phyloP scores from a whole-genome alignment of 306 rosid species.

The Hylodesmum podocarpum region DNA sequence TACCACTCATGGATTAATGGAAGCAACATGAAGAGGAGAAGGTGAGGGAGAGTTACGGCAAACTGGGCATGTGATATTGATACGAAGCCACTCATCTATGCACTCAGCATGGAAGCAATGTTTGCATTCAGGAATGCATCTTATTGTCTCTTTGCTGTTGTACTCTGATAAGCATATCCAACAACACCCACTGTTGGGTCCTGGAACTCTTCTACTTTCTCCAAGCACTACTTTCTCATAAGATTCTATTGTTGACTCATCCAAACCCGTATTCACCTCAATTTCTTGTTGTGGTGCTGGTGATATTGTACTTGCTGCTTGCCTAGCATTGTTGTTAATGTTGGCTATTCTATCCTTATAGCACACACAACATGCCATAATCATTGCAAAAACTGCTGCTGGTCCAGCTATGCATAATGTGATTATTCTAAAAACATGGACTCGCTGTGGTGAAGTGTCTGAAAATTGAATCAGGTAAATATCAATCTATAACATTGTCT shows the following conservation, averaged over 20 bases:
- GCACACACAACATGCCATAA: conserved; percentile 55
- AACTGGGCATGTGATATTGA: conserved; percentile 63
- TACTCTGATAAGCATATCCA: conserved; percentile 78
- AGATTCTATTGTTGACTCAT: conserved; percentile 65
- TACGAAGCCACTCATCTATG: conserved; percentile 75
- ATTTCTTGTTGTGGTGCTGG: conserved; percentile 30
- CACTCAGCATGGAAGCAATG: conserved; percentile 85
- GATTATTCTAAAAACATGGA: conserved; percentile 47
- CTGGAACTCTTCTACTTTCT: conserved; percentile 68
- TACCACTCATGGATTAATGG: conserved; percentile 5
- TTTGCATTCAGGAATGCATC: conserved; percentile 77
- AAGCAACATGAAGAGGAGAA: conserved; percentile 36
- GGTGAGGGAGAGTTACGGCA: conserved; percentile 69
- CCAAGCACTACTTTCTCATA: conserved; percentile 70
- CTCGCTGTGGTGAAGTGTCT: conserved; percentile 31
- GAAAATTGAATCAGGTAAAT: conserved; percentile 28
- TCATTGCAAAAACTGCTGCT: conserved; percentile 34
- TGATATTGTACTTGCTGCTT: conserved; percentile 29
- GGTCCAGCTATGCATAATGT: conserved; percentile 56
- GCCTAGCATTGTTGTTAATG: background rate
- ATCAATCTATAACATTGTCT: background rate
- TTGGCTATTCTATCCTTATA: conserved; percentile 31
- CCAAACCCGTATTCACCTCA: conserved; percentile 44
- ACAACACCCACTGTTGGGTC: conserved; percentile 58
- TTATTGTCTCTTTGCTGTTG: conserved; percentile 53